A percentile compares a stretch with the other conserved stretches of the same genome.
These are phyloP conservation scores for Ogataea corticis DNA, from an alignment of 805 yeast genomes.

Conservation along the genomic window DNA sequence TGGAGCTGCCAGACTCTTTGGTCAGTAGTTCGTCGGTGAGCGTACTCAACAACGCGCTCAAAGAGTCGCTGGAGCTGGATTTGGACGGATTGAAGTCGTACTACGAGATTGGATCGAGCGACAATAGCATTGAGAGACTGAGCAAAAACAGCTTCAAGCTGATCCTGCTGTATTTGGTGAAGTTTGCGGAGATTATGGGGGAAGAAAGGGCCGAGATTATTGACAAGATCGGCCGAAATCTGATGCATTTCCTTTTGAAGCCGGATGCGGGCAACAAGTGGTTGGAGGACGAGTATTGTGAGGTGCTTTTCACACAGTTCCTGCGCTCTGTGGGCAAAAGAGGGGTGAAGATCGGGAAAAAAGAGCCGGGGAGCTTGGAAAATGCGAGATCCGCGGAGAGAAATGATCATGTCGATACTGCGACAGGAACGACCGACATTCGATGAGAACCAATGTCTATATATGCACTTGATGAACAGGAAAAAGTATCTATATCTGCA, in stretches of 20 bases:
- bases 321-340: background rate
- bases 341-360: too few relatives aligned
- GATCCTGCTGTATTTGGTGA: slow-evolving; percentile 14
- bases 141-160: slow-evolving; percentile 16
- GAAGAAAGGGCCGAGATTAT: slow-evolving; percentile 6
- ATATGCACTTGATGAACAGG: too few relatives aligned
- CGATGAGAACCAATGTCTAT: too few relatives aligned
- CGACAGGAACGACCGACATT: too few relatives aligned
- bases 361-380: too few relatives aligned
- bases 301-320: slow-evolving; percentile 8
- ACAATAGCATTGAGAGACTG: slow-evolving; percentile 9
- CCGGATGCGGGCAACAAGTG: slow-evolving; percentile 9
- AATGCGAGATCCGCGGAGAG: too few relatives aligned
- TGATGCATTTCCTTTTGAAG: slow-evolving; percentile 17
- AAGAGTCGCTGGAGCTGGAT: slow-evolving; percentile 17
- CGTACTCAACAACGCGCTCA: slow-evolving; percentile 17
- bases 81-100: slow-evolving; percentile 12
- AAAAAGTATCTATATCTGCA: too few relatives aligned
- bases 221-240: slow-evolving; percentile 10
- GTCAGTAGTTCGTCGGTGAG: slow-evolving; percentile 12
- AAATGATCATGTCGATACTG: too few relatives aligned
- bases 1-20: slow-evolving; percentile 22
- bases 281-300: slow-evolving; percentile 14
- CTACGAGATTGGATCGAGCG: slow-evolving; percentile 11
- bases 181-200: slow-evolving; percentile 8